Percentiles rank a stretch among this genome's conserved stretches.
Evolutionary conservation across 768 basidiomycete species (phyloP).

Genomic region (Rhizopogon vulgaris): DNA sequence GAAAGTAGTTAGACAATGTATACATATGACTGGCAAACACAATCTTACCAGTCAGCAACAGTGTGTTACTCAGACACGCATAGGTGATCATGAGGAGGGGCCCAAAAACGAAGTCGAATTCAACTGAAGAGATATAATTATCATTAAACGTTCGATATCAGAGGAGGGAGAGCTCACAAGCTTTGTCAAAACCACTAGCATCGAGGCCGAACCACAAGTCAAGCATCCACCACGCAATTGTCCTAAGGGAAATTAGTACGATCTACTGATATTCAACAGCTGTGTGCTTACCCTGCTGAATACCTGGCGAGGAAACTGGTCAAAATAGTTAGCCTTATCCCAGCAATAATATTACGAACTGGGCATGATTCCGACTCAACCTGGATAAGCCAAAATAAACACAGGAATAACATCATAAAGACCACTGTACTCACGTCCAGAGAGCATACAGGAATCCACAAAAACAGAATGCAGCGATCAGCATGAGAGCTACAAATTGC

Average conservation of each 20-base stretch:
- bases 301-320: constrained; percentile 17
- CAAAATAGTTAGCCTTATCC: neutral
- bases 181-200: constrained; percentile 78
- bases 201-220: constrained; percentile 95
- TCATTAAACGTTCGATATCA: constrained; percentile 1
- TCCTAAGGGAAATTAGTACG: constrained; percentile 25
- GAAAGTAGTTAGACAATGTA: constrained; percentile 5
- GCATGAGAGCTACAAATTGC: constrained; percentile 81
- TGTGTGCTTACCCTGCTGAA: constrained; percentile 29
- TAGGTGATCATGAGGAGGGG: constrained; percentile 89
- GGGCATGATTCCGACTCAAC: constrained; percentile 53
- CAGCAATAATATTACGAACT: constrained; percentile 30
- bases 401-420: neutral
- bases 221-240: constrained; percentile 93
- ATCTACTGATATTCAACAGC: neutral
- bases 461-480: constrained; percentile 86
- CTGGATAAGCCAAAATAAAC: constrained; percentile 27
- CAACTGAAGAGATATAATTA: constrained; percentile 30
- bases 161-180: constrained; percentile 46
- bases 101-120: constrained; percentile 85
- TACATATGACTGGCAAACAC: constrained; percentile 3
- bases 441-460: constrained; percentile 89
- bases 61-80: constrained; percentile 87
- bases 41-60: constrained; percentile 77
- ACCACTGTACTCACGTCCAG: constrained; percentile 67